Percentiles rank a stretch among this genome's conserved stretches.
Evolutionary conservation across 2,329 filamentous ascomycete species (phyloP).

Genomic region (Leptodontidium sp.): DNA sequence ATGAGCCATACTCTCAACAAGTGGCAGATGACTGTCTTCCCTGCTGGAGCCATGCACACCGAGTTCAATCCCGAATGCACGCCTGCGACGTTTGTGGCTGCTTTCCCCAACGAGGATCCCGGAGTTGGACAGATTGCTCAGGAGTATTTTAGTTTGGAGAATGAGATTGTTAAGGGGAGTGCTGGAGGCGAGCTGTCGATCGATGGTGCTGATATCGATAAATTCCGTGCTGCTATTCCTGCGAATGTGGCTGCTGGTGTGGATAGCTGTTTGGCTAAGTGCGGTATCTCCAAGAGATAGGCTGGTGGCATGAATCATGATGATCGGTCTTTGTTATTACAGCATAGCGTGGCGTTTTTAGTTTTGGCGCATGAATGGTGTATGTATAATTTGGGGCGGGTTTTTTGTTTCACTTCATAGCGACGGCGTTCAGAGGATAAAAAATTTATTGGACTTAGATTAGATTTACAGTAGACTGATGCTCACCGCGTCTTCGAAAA

Average conservation of each 20-base stretch:
- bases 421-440: constrained; percentile 7
- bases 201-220: constrained; percentile 47
- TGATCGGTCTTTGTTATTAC: background rate
- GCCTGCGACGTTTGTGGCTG: constrained; percentile 57
- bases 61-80: constrained; percentile 64
- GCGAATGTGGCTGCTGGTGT: constrained; percentile 54
- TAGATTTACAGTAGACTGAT: background rate
- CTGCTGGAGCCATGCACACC: constrained; percentile 60
- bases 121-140: constrained; percentile 49
- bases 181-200: constrained; percentile 41
- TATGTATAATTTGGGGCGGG: no score
- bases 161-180: constrained; percentile 46
- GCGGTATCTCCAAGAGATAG: constrained; percentile 47
- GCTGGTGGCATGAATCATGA: background rate
- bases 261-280: constrained; percentile 54
- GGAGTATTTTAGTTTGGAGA: constrained; percentile 48
- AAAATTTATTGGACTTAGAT: background rate
- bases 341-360: background rate
- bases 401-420: background rate
- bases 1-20: constrained; percentile 51
- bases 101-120: constrained; percentile 49
- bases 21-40: constrained; percentile 62
- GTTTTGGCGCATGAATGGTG: background rate
- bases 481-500: background rate
- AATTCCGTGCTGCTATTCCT: constrained; percentile 47